A percentile compares a stretch with the other conserved stretches of the same genome.
Evolutionary conservation across 2,329 filamentous ascomycete species (phyloP).

Genomic region (Ophiostoma ulmi): DNA sequence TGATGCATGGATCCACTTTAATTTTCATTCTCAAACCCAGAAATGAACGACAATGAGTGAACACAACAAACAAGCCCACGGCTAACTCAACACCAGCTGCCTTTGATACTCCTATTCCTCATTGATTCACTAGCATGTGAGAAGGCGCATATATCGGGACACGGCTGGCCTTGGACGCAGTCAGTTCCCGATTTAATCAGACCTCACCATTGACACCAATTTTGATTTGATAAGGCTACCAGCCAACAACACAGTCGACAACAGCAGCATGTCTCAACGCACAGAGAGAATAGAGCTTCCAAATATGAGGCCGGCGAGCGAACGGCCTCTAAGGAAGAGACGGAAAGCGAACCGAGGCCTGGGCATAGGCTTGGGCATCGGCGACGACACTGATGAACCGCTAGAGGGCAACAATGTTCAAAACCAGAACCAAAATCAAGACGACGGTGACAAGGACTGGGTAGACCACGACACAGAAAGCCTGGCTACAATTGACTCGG

Average conservation of each 20-base stretch:
- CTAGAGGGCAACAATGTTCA: not conserved
- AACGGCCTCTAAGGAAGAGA: not conserved
- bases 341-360: not conserved
- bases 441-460: conserved; percentile 10
- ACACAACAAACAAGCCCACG: not conserved
- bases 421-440: not conserved
- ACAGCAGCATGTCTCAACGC: not conserved
- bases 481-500: conserved; percentile 44
- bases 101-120: not conserved
- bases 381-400: conserved; percentile 1
- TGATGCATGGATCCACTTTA: conserved; percentile 17
- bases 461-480: conserved; percentile 46
- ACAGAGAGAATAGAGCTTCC: not conserved
- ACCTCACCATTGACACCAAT: not conserved
- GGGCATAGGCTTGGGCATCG: not conserved
- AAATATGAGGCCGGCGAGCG: not conserved
- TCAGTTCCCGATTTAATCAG: not conserved
- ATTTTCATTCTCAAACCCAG: conserved; percentile 14
- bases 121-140: not conserved
- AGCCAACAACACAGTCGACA: not conserved
- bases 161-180: conserved; percentile 1
- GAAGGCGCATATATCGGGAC: not conserved
- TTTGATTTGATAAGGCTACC: not conserved
- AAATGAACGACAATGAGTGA: not conserved
- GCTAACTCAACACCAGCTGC: not conserved